Conservation (phyloP, 106 monocot genomes). For the Alisma plantagoaquatica region DNA sequence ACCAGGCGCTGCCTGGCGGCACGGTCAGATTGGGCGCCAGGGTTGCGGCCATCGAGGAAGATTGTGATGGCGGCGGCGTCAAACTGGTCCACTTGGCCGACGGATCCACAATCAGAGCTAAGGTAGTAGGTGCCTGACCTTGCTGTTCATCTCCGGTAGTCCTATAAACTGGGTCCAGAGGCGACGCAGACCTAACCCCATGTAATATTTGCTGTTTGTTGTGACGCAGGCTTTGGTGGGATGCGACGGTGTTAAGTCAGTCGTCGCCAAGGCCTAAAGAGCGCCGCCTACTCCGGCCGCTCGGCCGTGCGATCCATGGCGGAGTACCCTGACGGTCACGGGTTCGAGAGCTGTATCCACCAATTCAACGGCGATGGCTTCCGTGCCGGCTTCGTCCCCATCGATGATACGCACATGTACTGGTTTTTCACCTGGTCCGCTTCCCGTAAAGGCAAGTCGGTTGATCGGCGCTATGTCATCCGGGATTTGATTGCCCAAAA, state of each 20-base stretch:
- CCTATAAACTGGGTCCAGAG: neutral
- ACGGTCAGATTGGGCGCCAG: constrained; percentile 45
- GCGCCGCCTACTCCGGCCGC: constrained; percentile 28
- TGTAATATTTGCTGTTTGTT: neutral
- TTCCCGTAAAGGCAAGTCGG: constrained; percentile 10
- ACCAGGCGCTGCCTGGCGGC: constrained; percentile 28
- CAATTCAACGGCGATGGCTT: constrained; percentile 38
- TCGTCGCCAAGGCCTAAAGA: constrained; percentile 51
- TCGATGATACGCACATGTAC: constrained; percentile 37
- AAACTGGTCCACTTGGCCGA: constrained; percentile 30
- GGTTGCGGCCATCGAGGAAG: constrained; percentile 26
- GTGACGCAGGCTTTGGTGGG: constrained; percentile 55
- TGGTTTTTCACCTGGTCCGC: constrained; percentile 50
- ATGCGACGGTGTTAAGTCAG: constrained; percentile 70
- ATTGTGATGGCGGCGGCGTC: constrained; percentile 7
- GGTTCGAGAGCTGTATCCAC: constrained; percentile 17
- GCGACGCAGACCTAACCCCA: too few relatives aligned
- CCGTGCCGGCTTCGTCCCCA: constrained; percentile 31
- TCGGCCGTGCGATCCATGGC: constrained; percentile 42
- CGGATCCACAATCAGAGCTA: constrained; percentile 35
- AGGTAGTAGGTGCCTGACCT: constrained; percentile 11
- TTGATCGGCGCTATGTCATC: neutral
- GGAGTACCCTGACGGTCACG: constrained; percentile 39
- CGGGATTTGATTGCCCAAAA: too few relatives aligned
- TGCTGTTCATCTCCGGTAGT: neutral